Conservation (phyloP, 2,329 filamentous ascomycete genomes). For the Aspergillus bombycis region DNA sequence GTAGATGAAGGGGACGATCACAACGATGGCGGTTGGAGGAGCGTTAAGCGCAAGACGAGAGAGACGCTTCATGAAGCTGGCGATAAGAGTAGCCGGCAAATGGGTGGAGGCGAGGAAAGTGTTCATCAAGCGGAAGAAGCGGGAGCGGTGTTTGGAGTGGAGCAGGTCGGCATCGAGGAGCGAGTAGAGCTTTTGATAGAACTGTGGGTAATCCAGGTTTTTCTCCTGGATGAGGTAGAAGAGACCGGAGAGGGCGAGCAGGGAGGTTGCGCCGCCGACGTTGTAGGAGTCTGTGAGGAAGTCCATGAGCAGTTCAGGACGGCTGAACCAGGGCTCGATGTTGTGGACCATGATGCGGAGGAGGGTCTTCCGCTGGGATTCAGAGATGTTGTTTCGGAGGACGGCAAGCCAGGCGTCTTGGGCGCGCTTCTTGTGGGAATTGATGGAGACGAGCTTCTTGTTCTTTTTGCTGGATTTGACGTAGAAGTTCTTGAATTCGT, state of each 20-base stretch:
- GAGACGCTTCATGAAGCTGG: conserved; percentile 95
- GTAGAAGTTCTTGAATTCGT: conserved; percentile 43
- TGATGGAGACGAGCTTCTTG: conserved; percentile 68
- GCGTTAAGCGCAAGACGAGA: conserved; percentile 82
- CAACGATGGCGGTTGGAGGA: conserved; percentile 86
- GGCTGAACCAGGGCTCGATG: conserved; percentile 86
- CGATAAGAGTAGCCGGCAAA: conserved; percentile 85
- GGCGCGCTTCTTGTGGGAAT: conserved; percentile 74
- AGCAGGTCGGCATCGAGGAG: conserved; percentile 82
- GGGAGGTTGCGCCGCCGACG: conserved; percentile 79
- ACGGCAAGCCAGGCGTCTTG: conserved; percentile 86
- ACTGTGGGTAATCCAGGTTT: conserved; percentile 93
- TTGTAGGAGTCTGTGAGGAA: conserved; percentile 96
- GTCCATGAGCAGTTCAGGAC: conserved; percentile 89
- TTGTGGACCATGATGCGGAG: conserved; percentile 74
- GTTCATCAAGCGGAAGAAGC: conserved; percentile 89
- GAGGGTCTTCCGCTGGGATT: conserved; percentile 77
- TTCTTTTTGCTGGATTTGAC: conserved; percentile 63
- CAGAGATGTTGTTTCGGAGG: conserved; percentile 66
- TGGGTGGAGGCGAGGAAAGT: conserved; percentile 90
- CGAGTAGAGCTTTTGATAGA: conserved; percentile 93
- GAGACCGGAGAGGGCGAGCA: conserved; percentile 87
- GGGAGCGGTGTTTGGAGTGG: conserved; percentile 91
- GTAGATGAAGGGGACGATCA: conserved; percentile 90
- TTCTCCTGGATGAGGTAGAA: conserved; percentile 93